Conservation (phyloP, 2,329 filamentous ascomycete species). For the Calonectria fujianensis region DNA sequence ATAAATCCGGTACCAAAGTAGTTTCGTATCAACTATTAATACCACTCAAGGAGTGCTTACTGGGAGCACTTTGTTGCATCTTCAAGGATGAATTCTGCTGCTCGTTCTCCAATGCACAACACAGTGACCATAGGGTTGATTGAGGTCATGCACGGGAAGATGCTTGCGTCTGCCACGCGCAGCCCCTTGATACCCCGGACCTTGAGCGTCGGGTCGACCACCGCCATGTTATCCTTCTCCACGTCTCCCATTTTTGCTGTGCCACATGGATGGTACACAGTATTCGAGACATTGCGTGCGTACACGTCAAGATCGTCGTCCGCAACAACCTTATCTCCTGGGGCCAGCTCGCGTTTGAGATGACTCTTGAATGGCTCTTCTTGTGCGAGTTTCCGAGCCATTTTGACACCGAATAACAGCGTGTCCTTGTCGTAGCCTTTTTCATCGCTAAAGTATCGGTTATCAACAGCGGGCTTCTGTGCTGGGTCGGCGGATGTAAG, state of each 20-base stretch:
- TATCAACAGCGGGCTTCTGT: constrained; percentile 88
- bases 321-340: constrained; percentile 81
- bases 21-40: not conserved
- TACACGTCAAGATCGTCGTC: constrained; percentile 88
- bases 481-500: constrained; percentile 82
- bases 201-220: constrained; percentile 9
- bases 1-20: not conserved
- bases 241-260: constrained; percentile 21
- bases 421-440: constrained; percentile 89
- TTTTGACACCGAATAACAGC: constrained; percentile 78
- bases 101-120: constrained; percentile 31
- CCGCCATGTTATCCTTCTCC: not conserved
- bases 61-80: not conserved
- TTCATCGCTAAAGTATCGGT: constrained; percentile 90
- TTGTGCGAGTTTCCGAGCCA: constrained; percentile 82
- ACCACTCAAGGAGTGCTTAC: not conserved
- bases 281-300: constrained; percentile 68
- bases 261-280: constrained; percentile 15
- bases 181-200: constrained; percentile 1
- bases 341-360: constrained; percentile 87
- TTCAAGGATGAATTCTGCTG: constrained; percentile 26
- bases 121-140: constrained; percentile 35
- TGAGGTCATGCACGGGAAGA: constrained; percentile 32
- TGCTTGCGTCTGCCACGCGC: constrained; percentile 26
- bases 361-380: constrained; percentile 85